Conservation (phyloP, 2,329 filamentous ascomycete species). For the Coniochaeta hoffmannii region DNA sequence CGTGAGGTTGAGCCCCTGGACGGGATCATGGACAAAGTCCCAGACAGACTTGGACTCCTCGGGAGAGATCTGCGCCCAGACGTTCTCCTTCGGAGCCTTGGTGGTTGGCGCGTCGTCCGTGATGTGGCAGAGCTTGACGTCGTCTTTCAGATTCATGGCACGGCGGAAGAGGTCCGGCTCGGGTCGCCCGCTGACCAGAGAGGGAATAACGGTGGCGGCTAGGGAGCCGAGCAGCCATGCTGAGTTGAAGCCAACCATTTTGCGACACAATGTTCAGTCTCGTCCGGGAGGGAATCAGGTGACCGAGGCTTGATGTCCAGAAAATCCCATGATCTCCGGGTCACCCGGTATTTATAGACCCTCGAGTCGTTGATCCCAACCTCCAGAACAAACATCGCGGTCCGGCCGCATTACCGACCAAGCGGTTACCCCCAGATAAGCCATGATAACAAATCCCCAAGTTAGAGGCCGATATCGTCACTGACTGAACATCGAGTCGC, state of each 20-base stretch:
- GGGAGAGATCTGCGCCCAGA: conserved; percentile 31
- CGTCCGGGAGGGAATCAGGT: background rate
- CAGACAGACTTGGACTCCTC: conserved; percentile 35
- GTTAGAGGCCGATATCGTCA: background rate
- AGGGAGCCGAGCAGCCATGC: background rate
- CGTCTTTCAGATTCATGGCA: conserved; percentile 5
- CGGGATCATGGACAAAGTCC: conserved; percentile 31
- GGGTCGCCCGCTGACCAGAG: conserved; percentile 6
- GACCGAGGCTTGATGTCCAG: background rate
- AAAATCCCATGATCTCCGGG: background rate
- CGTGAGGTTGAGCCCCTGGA: conserved; percentile 36
- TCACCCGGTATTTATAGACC: background rate
- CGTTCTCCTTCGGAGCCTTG: conserved; percentile 30
- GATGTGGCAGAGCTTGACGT: conserved; percentile 7
- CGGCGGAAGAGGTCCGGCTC: conserved; percentile 9
- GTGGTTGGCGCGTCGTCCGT: conserved; percentile 10
- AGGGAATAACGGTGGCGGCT: conserved; percentile 1
- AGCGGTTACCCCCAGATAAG: background rate
- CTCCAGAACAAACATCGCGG: background rate
- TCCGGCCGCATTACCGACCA: background rate
- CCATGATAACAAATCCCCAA: background rate
- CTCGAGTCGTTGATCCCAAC: background rate
- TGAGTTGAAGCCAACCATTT: background rate
- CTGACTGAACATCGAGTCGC: too few species aligned
- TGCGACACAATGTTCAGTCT: background rate